Evolutionary conservation across 2,329 filamentous ascomycete genomes (phyloP).

Genomic region (Aciculosporium take): DNA sequence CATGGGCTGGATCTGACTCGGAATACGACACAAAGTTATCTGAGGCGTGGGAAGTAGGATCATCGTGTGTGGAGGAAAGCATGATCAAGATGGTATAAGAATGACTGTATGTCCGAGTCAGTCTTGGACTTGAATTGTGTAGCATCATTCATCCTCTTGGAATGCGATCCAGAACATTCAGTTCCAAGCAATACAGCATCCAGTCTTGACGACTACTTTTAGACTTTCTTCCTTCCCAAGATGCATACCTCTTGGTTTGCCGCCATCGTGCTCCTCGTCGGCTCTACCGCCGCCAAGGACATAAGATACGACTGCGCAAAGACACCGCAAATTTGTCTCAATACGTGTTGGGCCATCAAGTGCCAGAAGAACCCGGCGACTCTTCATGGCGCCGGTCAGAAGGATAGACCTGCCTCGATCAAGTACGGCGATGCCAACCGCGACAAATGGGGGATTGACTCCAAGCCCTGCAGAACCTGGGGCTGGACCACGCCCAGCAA

Average conservation of each 20-base stretch:
- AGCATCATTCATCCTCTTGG: neutral
- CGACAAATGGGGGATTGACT: neutral
- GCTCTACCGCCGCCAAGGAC: neutral
- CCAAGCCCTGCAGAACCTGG: neutral
- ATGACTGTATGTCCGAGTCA: neutral
- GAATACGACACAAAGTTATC: neutral
- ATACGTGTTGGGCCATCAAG: slow-evolving; percentile 1
- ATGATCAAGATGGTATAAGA: neutral
- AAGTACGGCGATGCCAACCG: neutral
- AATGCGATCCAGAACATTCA: neutral
- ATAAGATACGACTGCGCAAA: neutral
- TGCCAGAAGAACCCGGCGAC: neutral
- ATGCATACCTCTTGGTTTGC: neutral
- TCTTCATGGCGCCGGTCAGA: neutral
- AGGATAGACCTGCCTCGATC: neutral
- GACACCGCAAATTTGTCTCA: neutral
- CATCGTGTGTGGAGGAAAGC: neutral
- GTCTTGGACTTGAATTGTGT: neutral
- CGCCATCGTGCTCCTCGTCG: neutral
- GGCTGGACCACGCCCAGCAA: neutral
- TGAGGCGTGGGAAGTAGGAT: neutral
- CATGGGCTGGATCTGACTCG: neutral
- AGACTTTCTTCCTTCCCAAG: neutral
- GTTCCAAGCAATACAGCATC: neutral
- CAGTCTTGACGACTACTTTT: neutral